phyloP scores from a whole-genome alignment of 768 basidiomycete species.

The Lentinula lateritia region DNA sequence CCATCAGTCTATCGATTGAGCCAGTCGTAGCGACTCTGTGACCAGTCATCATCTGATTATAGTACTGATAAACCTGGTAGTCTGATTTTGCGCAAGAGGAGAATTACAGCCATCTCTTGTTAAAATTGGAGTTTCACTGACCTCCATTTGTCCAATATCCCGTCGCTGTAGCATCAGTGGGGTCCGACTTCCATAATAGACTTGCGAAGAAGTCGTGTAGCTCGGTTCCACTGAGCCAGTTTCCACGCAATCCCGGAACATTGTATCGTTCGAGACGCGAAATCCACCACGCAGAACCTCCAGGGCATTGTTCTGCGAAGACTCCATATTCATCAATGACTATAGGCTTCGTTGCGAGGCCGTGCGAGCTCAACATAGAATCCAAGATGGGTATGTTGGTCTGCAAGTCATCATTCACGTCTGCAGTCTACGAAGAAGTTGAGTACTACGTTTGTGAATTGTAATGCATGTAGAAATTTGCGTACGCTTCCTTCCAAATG shows the following conservation, averaged over 20 bases:
- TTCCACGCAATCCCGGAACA: slow-evolving; percentile 15
- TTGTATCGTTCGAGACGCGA: slow-evolving; percentile 16
- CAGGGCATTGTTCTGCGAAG: slow-evolving; percentile 12
- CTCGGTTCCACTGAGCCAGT: slow-evolving; percentile 14
- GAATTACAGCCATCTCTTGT: not conserved
- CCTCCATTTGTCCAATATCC: slow-evolving; percentile 16
- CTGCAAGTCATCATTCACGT: slow-evolving; percentile 15
- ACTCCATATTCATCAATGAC: slow-evolving; percentile 18
- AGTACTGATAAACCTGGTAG: slow-evolving; percentile 18
- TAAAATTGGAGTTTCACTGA: not conserved
- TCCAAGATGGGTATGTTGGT: slow-evolving; percentile 14
- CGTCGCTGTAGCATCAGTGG: slow-evolving; percentile 8
- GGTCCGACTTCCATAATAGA: slow-evolving; percentile 13
- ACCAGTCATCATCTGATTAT: slow-evolving; percentile 16
- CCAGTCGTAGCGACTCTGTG: slow-evolving; percentile 15
- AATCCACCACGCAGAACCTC: slow-evolving; percentile 17
- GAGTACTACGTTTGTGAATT: not conserved
- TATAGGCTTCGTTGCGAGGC: not conserved
- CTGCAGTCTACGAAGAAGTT: slow-evolving; percentile 9
- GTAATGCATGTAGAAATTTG: not conserved
- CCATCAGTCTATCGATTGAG: slow-evolving; percentile 15
- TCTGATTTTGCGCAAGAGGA: slow-evolving; percentile 3
- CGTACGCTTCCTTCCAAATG: slow-evolving; percentile 15
- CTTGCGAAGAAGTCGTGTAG: slow-evolving; percentile 14
- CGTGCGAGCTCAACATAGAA: slow-evolving; percentile 11